phyloP scores from a whole-genome alignment of 2,329 filamentous ascomycete species.

The Trichophyton simii region DNA sequence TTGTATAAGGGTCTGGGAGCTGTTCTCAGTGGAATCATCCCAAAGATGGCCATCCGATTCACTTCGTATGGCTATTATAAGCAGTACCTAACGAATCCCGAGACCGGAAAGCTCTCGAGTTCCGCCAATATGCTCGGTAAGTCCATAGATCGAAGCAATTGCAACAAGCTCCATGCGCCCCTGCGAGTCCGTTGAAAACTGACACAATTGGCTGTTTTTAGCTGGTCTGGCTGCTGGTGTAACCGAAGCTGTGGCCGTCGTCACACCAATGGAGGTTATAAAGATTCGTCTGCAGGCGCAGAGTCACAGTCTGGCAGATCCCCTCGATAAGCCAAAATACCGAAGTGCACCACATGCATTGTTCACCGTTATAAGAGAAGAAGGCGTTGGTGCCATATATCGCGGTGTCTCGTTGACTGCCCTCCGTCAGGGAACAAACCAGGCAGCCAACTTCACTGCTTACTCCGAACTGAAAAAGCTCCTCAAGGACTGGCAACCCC shows the following conservation, averaged over 20 bases:
- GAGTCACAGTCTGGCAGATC: slow-evolving; percentile 95
- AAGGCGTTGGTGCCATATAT: slow-evolving; percentile 77
- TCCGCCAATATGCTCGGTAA: slow-evolving; percentile 57
- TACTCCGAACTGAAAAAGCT: slow-evolving; percentile 85
- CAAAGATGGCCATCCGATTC: slow-evolving; percentile 99
- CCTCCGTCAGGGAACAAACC: slow-evolving; percentile 87
- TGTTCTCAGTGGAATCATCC: slow-evolving; percentile 88
- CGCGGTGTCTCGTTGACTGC: slow-evolving; percentile 89
- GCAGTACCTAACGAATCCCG: slow-evolving; percentile 57
- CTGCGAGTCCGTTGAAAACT: neutral
- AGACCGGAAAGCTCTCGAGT: slow-evolving; percentile 56
- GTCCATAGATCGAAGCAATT: neutral
- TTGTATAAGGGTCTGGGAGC: slow-evolving; percentile 98
- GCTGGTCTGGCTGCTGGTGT: slow-evolving; percentile 86
- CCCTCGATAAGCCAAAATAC: slow-evolving; percentile 92
- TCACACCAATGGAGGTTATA: slow-evolving; percentile 97
- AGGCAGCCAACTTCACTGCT: slow-evolving; percentile 97
- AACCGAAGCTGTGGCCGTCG: slow-evolving; percentile 89
- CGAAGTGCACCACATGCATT: slow-evolving; percentile 73
- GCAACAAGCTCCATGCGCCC: neutral
- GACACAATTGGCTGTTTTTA: slow-evolving; percentile 20
- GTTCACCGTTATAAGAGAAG: slow-evolving; percentile 85
- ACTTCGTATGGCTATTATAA: slow-evolving; percentile 96
- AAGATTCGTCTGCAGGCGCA: slow-evolving; percentile 98
- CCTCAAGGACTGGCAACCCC: slow-evolving; percentile 60